Evolutionary conservation across 2,329 filamentous ascomycete genomes (phyloP), one percentile per base, ranked within the genome.

Genomic region (Tolypocladium endophyticum): DNA sequence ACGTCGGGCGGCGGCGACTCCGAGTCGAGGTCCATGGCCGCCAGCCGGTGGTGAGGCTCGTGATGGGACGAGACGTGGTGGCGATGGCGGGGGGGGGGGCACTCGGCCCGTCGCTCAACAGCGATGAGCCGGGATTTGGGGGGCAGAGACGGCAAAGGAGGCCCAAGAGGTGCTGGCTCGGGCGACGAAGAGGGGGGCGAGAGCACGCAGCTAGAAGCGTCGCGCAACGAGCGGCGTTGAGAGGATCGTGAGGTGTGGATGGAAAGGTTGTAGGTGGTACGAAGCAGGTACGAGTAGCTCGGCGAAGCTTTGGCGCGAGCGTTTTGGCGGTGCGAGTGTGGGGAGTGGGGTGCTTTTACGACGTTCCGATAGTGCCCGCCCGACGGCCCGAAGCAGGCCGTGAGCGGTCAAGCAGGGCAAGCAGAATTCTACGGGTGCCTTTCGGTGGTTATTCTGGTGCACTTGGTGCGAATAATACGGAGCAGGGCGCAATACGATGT

Each of bases 11-110:
- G 35, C 12, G 55, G 20, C 28, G 58, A 35, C 20, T 58, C 58
- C 43, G 38, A 25, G 28, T 58, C 58, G 50, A 57, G 57, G 23
- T 61, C 45, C 61, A 60, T 61, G 60, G 36, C 59, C 28, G 52
- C 23, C 41, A n/a, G 18, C 30, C 39, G 30, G 55, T n/a, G 25
- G 11, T 18, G 25, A 30, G 45, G 14, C 25, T 50, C 45, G 45
- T 14, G 16, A 28, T 4, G 6, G 28, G 47, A 30, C 43, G 43
- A 5, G 47, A 8, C 28, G 28, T 12, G 47, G 18, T n/a, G 47
- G 18, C 47, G 47, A n/a, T 4, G 47, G n/a, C n/a, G n/a, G n/a
- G n/a, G n/a, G n/a, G n/a, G n/a, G n/a, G 16, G 47, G 18, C 8
- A 28, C 20, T 53, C 50, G 52, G 53, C 28, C 52, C 57, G 56